Conservation (phyloP, 345 rosid genomes). For the Hibiscus tridactylites region DNA sequence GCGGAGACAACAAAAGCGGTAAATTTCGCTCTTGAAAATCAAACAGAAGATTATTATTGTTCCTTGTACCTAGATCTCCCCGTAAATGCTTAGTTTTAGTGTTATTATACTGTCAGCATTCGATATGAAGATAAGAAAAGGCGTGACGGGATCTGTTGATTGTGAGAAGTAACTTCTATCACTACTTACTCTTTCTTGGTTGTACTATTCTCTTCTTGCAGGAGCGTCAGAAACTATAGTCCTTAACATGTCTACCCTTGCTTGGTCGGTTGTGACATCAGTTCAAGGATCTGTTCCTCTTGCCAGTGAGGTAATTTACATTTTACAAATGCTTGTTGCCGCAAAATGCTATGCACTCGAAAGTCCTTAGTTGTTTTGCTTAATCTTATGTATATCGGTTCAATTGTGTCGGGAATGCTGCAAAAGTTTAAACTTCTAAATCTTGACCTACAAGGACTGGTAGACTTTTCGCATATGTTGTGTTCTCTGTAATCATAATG, state of each 20-base stretch:
- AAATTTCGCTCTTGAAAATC: slow-evolving; percentile 20
- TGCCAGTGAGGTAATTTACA: slow-evolving; percentile 84
- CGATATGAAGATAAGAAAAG: neutral
- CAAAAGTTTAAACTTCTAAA: neutral
- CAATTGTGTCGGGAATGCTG: neutral
- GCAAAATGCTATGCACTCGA: neutral
- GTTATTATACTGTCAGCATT: neutral
- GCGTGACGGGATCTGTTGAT: neutral
- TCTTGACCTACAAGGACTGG: neutral
- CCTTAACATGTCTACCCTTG: slow-evolving; percentile 91
- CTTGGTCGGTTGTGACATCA: slow-evolving; percentile 83
- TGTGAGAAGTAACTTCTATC: neutral
- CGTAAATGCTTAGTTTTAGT: neutral
- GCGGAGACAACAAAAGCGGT: slow-evolving; percentile 98
- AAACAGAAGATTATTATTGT: neutral
- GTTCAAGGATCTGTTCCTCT: slow-evolving; percentile 85
- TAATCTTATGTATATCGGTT: neutral
- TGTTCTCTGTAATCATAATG: neutral
- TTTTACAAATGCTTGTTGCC: neutral
- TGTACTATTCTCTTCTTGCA: slow-evolving; percentile 31
- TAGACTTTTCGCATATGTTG: neutral
- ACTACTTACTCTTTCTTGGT: neutral
- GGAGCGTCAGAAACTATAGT: slow-evolving; percentile 87
- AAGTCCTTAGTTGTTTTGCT: neutral
- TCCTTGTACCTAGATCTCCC: neutral